phyloP scores from a whole-genome alignment of 1,139 yeast genomes.

The Nadsonia commutata region DNA sequence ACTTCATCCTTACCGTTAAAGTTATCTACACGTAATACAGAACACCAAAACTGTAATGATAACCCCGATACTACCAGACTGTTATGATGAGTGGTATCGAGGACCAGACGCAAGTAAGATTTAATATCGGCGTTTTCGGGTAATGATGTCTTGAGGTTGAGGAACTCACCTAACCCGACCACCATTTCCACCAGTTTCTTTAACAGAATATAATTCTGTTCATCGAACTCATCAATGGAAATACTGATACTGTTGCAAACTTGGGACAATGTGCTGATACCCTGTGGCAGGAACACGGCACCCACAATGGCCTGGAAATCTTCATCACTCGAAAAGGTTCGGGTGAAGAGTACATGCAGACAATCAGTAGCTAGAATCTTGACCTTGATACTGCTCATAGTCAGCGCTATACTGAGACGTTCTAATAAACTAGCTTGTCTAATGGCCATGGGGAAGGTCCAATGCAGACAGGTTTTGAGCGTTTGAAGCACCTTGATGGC shows the following conservation, averaged over 20 bases:
- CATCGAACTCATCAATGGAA: conserved; percentile 70
- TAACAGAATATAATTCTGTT: conserved; percentile 56
- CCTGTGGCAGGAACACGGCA: conserved; percentile 57
- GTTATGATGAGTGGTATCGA: conserved; percentile 70
- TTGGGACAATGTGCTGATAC: conserved; percentile 48
- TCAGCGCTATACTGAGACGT: conserved; percentile 48
- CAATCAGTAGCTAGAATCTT: conserved; percentile 84
- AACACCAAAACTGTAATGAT: conserved; percentile 89
- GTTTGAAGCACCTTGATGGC: conserved; percentile 65
- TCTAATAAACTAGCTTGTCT: conserved; percentile 52
- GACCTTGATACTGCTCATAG: conserved; percentile 45
- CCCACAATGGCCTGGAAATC: conserved; percentile 76
- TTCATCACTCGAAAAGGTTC: conserved; percentile 52
- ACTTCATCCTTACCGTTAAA: conserved; percentile 34
- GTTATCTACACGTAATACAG: conserved; percentile 70
- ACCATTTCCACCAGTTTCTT: conserved; percentile 91
- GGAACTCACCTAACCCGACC: conserved; percentile 72
- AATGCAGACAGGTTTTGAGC: conserved; percentile 75
- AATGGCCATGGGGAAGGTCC: conserved; percentile 74
- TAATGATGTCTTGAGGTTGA: conserved; percentile 28
- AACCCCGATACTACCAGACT: conserved; percentile 84
- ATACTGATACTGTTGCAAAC: conserved; percentile 51
- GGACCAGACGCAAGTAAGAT: conserved; percentile 56
- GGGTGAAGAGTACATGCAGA: conserved; percentile 72
- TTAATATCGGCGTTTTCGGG: conserved; percentile 41